Evolutionary conservation across 2,329 filamentous ascomycete species (phyloP).

Genomic region (Botrytis fragariae): DNA sequence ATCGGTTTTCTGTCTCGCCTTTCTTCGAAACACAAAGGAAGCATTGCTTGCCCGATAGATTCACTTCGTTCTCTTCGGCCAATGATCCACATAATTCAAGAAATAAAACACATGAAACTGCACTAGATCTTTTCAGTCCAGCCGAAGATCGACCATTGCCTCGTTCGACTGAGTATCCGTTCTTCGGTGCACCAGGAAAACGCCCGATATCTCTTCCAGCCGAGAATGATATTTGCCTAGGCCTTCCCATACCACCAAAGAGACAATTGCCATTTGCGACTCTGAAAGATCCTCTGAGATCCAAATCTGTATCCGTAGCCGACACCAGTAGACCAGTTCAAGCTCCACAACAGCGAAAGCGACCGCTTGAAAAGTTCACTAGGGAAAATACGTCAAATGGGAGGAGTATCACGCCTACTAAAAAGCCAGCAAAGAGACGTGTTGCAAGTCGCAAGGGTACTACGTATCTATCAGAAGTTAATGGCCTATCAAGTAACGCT

Average conservation of each 20-base stretch:
- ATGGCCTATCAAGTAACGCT: not conserved
- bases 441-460: constrained; percentile 7
- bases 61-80: not conserved
- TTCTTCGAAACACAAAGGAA: not conserved
- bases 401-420: not conserved
- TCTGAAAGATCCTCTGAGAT: not conserved
- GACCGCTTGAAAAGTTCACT: not conserved
- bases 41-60: not conserved
- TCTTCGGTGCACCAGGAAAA: constrained; percentile 5
- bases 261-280: constrained; percentile 34
- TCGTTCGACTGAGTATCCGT: constrained; percentile 9
- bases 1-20: not conserved
- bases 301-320: not conserved
- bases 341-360: not conserved
- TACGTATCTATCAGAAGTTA: not conserved
- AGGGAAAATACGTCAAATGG: no score
- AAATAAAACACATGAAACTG: not conserved
- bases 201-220: constrained; percentile 12
- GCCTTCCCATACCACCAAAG: constrained; percentile 30
- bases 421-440: not conserved
- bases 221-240: constrained; percentile 11
- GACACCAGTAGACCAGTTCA: not conserved
- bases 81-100: not conserved
- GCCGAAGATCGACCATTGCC: not conserved
- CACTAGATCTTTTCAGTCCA: not conserved